Conservation (phyloP, 192 early-diverging fungal species). For the Cladochytrium replicatum region DNA sequence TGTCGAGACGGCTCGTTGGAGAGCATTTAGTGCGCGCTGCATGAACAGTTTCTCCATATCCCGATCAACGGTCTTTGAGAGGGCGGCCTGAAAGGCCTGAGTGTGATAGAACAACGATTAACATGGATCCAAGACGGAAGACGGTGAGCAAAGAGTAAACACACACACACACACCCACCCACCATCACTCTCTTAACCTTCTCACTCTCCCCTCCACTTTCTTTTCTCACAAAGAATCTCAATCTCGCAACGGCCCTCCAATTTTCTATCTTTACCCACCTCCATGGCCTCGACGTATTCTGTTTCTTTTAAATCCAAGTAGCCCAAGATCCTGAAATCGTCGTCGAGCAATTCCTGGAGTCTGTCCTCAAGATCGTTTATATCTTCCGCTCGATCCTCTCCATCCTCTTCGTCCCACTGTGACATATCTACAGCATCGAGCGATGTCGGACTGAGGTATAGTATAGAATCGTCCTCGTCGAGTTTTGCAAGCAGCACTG, state of each 20-base stretch:
- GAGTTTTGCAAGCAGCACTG: no score
- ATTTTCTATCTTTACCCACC: neutral
- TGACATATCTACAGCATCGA: conserved; percentile 5
- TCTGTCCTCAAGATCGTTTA: conserved; percentile 13
- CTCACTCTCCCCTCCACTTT: no score
- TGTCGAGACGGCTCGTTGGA: conserved; percentile 8
- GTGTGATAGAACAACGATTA: neutral
- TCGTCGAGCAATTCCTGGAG: conserved; percentile 22
- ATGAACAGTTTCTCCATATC: conserved; percentile 16
- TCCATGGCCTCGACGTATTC: conserved; percentile 26
- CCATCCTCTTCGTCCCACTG: conserved; percentile 20
- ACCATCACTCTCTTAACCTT: no score
- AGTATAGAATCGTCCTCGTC: no score
- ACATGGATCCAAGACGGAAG: neutral
- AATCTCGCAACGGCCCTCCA: neutral
- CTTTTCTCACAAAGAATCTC: neutral
- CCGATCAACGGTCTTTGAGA: conserved; percentile 5
- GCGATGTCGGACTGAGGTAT: no score
- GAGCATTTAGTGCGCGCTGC: conserved; percentile 11
- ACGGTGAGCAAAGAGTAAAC: no score
- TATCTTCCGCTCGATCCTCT: conserved; percentile 14
- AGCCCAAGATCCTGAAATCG: conserved; percentile 23
- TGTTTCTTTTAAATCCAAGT: conserved; percentile 12
- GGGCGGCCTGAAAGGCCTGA: conserved; percentile 15
- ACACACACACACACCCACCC: no score